Evolutionary conservation across 2,329 filamentous ascomycete species (phyloP).

Genomic region (Neonectria neomacrospora): DNA sequence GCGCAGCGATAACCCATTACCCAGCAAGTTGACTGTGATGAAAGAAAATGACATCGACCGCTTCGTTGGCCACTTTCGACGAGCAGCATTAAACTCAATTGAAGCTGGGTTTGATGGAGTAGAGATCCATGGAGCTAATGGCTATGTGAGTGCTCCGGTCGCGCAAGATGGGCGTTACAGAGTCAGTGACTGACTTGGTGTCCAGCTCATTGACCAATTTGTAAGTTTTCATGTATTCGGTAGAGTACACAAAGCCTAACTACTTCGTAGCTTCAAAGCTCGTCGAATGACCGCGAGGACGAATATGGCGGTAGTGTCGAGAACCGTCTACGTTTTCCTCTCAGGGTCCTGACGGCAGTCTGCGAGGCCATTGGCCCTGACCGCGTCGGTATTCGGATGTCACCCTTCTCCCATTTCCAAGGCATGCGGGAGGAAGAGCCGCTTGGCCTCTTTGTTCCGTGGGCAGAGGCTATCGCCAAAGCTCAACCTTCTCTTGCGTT

Average conservation of each 20-base stretch:
- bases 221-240: conserved; percentile 42
- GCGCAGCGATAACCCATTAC: conserved; percentile 22
- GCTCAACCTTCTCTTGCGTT: conserved; percentile 69
- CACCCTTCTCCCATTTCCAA: conserved; percentile 70
- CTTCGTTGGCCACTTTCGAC: conserved; percentile 69
- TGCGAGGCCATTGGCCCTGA: conserved; percentile 61
- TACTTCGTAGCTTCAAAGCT: conserved; percentile 48
- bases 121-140: conserved; percentile 69
- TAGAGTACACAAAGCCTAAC: conserved; percentile 2
- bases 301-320: conserved; percentile 64
- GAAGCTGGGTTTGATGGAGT: conserved; percentile 77
- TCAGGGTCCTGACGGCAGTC: conserved; percentile 60
- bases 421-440: conserved; percentile 72
- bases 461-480: conserved; percentile 64
- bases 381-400: conserved; percentile 66
- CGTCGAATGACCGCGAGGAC: conserved; percentile 63
- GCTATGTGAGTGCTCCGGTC: conserved; percentile 59
- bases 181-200: conserved; percentile 17
- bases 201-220: conserved; percentile 65
- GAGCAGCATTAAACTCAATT: conserved; percentile 65
- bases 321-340: conserved; percentile 62
- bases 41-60: conserved; percentile 71
- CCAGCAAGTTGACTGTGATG: conserved; percentile 60
- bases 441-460: conserved; percentile 57
- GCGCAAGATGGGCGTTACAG: too few relatives aligned